These are phyloP conservation scores for Lathyrus oleraceus DNA, from an alignment of 306 rosid species.

Conservation along the genomic window DNA sequence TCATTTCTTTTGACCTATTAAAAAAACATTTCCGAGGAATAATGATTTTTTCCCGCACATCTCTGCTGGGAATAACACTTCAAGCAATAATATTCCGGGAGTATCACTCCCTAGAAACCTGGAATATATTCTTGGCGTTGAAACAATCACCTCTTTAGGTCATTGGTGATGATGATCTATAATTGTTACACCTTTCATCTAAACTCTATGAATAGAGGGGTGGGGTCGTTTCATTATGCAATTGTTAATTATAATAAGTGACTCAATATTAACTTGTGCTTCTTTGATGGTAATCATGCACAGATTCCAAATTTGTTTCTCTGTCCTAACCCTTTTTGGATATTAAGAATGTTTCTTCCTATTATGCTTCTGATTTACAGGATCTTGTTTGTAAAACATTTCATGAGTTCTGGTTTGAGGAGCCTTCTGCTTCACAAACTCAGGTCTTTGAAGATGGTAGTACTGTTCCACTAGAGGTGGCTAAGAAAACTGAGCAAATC, in stretches of 20 bases:
- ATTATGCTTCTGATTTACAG: constrained; percentile 47
- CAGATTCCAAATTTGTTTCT: not conserved
- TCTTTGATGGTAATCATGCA: constrained; percentile 19
- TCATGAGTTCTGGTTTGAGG: constrained; percentile 98
- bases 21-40: not conserved
- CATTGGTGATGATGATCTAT: constrained; percentile 15
- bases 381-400: constrained; percentile 99
- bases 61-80: not conserved
- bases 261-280: constrained; percentile 13
- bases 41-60: not conserved
- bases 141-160: not conserved
- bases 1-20: not conserved
- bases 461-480: constrained; percentile 86
- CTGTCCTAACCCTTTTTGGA: not conserved
- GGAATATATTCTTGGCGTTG: not conserved
- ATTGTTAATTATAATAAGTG: constrained; percentile 26
- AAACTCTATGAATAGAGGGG: not conserved
- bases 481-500: constrained; percentile 88
- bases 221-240: not conserved
- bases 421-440: constrained; percentile 70
- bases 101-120: not conserved
- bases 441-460: constrained; percentile 80
- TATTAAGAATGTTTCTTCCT: constrained; percentile 9
- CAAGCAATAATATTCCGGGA: not conserved
- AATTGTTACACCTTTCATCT: constrained; percentile 10